Base-by-base conservation (phyloP, 1,284 basidiomycete genomes). In the Schizopora paradoxa region DNA sequence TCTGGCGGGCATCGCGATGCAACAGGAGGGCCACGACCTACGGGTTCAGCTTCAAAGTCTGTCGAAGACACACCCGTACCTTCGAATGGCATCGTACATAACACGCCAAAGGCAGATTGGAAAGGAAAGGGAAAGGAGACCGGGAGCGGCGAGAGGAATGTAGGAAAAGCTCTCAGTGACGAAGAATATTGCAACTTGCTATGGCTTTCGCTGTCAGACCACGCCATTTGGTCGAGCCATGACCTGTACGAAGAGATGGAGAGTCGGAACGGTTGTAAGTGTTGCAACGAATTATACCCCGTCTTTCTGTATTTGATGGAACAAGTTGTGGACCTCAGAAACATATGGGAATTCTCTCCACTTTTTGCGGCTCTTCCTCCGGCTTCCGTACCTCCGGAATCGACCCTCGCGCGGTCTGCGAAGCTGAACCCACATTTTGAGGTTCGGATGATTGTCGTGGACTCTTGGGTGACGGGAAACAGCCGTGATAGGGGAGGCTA, bases 121-220 rank as follows among this genome's bases (percentile, higher is more conserved):
- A n/a, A n/a, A n/a, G n/a, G n/a, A n/a, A n/a, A n/a, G n/a, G n/a
- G n/a, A n/a, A n/a, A n/a, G n/a, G n/a, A n/a, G n/a, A n/a, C n/a
- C n/a, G n/a, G n/a, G n/a, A n/a, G n/a, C n/a, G n/a, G n/a, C n/a
- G n/a, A n/a, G n/a, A 47, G 44, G 28, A 16, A 43, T 21, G 41
- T 41, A 18, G 34, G 32, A 37, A 26, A 27, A 18, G 34, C 32
- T 28, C 25, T 51, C 18, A 54, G 57, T 28, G 58, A 73, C 18
- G 67, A 70, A 38, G 79, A 81, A 49, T 68, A 73, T 36, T 67
- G 66, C 2, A 57, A 61, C 3, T 63, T 84, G 18, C 49, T 82
- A 23, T 65, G 64, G 13, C 71, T 86, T 5, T 69, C 82, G 0
- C 62, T 86, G n/a, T 82, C 83, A 5, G 75, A 85, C 55, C 72